Base-by-base conservation (phyloP, 805 yeast species). In the Pichia occidentalis region DNA sequence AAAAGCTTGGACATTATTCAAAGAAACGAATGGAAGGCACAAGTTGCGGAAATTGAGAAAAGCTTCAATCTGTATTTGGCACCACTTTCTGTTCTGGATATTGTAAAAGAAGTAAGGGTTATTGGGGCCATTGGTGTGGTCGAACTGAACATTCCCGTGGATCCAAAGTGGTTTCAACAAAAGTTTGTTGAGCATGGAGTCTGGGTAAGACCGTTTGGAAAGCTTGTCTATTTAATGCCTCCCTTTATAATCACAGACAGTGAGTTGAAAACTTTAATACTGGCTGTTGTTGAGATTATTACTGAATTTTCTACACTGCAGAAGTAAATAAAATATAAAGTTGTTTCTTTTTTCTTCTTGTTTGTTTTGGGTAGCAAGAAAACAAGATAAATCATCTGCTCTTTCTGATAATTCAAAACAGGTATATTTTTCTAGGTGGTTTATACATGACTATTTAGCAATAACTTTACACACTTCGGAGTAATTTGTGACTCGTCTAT, bases 171-270 rank as follows among this genome's bases (percentile, higher is more conserved):
- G 44, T 36, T 40, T n/a, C 44, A 41, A 22, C 18, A 36, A 24
- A 23, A 41, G 26, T 41, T 37, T 33, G 37, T 37, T 12, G 17
- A 37, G 26, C 14, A 29, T 20, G 44, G 42, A 16, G 42, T 41
- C n/a, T 41, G 44, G 44, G 39, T 37, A 1, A 24, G 39, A 19
- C 42, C 44, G 12, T 41, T 37, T 29, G 41, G 41, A 12, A 41
- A 26, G 18, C 39, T 41, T 4, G 44, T 40, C 19, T 40, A 40
- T 32, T 13, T 40, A 16, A 36, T 40, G 44, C 44, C 44, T 5
- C 37, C 40, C 1, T 39, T 16, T 25, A 20, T 39, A 14, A 39
- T 39, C 20, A 19, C 12, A 4, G 16, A 39, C 7, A 4, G 30
- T 11, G 37, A 39, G 4, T 26, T 39, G 12, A 7, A 11, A 9